Conservation (phyloP, 2,329 filamentous ascomycete genomes). For the Fusarium sp. region DNA sequence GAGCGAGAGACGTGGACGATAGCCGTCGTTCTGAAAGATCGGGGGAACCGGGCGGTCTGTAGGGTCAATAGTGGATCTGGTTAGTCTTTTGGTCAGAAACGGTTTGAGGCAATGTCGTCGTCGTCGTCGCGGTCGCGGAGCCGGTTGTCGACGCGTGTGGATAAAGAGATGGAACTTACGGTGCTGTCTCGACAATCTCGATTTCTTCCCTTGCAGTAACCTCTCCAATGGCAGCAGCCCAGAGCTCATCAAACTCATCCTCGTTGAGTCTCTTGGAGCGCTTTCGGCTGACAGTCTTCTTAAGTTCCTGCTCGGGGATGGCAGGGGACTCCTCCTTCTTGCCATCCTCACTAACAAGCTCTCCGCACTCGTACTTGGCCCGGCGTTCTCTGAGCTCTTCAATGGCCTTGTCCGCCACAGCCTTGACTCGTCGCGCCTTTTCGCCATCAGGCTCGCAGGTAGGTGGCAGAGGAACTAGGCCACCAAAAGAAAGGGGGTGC, state of each 20-base stretch:
- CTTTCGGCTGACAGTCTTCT: slow-evolving; percentile 79
- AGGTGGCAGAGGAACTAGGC: slow-evolving; percentile 85
- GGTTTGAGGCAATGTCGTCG: slow-evolving; percentile 43
- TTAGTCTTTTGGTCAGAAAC: slow-evolving; percentile 79
- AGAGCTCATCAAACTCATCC: slow-evolving; percentile 92
- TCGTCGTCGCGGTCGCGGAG: slow-evolving; percentile 26
- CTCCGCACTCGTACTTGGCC: slow-evolving; percentile 91
- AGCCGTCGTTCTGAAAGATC: slow-evolving; percentile 73
- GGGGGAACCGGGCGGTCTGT: slow-evolving; percentile 77
- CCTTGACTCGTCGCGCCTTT: slow-evolving; percentile 87
- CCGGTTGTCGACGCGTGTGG: slow-evolving; percentile 9
- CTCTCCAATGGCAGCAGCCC: slow-evolving; percentile 79
- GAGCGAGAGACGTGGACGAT: slow-evolving; percentile 89
- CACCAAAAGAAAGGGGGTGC: slow-evolving; percentile 85
- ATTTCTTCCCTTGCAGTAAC: slow-evolving; percentile 74
- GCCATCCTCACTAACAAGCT: slow-evolving; percentile 72
- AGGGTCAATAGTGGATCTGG: slow-evolving; percentile 79
- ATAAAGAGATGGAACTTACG: slow-evolving; percentile 63
- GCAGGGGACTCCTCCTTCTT: slow-evolving; percentile 68
- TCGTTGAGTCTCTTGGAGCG: slow-evolving; percentile 86
- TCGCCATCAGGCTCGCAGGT: slow-evolving; percentile 96
- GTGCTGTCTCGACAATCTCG: slow-evolving; percentile 56
- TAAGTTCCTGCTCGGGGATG: slow-evolving; percentile 78
- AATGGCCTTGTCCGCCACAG: slow-evolving; percentile 87
- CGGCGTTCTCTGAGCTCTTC: slow-evolving; percentile 87